A percentile compares a stretch with the other conserved stretches of the same genome.
phyloP scores from a whole-genome alignment of 2,329 filamentous ascomycete species.

The Purpureocillium lavendulum region DNA sequence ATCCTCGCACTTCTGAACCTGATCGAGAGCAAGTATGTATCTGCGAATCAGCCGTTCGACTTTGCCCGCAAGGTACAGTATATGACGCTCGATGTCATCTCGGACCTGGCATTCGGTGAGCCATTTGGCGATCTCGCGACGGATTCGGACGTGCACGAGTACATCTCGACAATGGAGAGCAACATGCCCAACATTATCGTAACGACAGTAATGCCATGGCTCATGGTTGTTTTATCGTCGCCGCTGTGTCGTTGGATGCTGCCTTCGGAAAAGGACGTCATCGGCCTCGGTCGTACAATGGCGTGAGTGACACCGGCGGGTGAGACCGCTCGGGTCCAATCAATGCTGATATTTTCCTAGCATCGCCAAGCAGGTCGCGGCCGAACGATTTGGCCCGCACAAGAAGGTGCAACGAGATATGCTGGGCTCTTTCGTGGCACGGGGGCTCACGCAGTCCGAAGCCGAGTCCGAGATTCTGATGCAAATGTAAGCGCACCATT shows the following conservation, averaged over 20 bases:
- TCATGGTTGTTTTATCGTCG: constrained; percentile 26
- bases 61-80: constrained; percentile 38
- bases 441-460: constrained; percentile 27
- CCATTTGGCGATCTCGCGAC: constrained; percentile 39
- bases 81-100: constrained; percentile 49
- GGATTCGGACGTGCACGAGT: constrained; percentile 39
- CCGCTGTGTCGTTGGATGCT: constrained; percentile 30
- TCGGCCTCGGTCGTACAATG: constrained; percentile 33
- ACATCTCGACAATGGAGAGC: constrained; percentile 31
- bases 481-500: constrained; percentile 20
- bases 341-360: constrained; percentile 6
- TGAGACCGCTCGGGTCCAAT: no score
- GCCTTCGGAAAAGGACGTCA: constrained; percentile 27
- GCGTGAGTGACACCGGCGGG: constrained; percentile 25
- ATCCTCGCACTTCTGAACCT: constrained; percentile 7
- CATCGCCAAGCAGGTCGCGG: constrained; percentile 35
- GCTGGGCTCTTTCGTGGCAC: constrained; percentile 34
- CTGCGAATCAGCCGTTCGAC: constrained; percentile 7
- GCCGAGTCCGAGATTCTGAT: constrained; percentile 35
- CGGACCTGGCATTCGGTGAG: constrained; percentile 41
- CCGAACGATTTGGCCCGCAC: constrained; percentile 34
- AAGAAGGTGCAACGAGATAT: constrained; percentile 39
- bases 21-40: constrained; percentile 8
- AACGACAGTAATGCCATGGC: constrained; percentile 9
- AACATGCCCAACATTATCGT: constrained; percentile 13